Percentiles rank a stretch among this genome's conserved stretches.
Conservation (phyloP, 345 rosid species). For the Eucalyptus curtisii region DNA sequence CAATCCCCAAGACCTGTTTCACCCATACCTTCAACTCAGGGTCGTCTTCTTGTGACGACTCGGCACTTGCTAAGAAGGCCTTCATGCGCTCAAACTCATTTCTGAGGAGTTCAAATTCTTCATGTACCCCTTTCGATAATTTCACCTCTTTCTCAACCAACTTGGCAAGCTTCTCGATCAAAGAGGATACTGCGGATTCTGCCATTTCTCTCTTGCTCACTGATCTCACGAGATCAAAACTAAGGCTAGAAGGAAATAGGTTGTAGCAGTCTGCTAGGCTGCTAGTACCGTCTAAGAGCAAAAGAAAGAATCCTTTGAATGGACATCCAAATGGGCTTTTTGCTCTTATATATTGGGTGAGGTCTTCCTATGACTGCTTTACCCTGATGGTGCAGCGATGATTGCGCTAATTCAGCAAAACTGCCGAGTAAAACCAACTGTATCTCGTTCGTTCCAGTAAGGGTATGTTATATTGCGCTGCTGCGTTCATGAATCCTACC, state of each 20-base stretch:
- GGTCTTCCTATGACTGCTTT: not conserved
- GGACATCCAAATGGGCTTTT: not conserved
- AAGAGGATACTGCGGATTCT: not conserved
- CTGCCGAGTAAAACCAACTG: not conserved
- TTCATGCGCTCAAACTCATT: not conserved
- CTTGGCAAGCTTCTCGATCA: no score
- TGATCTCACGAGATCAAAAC: not conserved
- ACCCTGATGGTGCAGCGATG: not conserved
- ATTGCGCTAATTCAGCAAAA: not conserved
- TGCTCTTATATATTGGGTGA: not conserved
- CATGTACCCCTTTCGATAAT: no score
- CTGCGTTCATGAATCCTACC: not conserved
- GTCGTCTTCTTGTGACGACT: not conserved
- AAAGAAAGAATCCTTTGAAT: not conserved
- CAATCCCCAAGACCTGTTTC: not conserved
- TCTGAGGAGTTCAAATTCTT: not conserved
- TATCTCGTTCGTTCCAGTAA: not conserved
- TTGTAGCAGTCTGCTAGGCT: not conserved
- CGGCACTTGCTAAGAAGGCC: not conserved
- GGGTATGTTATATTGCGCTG: not conserved
- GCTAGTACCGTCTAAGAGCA: not conserved
- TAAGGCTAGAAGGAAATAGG: not conserved
- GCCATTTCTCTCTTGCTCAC: not conserved
- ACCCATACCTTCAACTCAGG: not conserved
- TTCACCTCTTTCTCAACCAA: no score